Conservation (phyloP, 1,284 basidiomycete species). For the Rhodotorula glutinis region DNA sequence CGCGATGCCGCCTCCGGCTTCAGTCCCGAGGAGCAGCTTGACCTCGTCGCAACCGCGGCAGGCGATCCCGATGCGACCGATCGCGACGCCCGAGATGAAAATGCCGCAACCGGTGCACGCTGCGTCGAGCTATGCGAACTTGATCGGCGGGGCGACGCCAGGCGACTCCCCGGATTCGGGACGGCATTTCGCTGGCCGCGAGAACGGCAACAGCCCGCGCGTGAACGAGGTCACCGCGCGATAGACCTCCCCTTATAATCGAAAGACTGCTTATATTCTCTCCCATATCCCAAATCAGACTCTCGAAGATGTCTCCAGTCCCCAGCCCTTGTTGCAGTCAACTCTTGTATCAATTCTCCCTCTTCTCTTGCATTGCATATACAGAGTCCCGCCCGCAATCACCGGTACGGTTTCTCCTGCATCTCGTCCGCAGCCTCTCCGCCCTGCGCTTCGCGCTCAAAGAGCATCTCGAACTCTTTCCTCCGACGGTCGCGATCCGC, state of each 20-base stretch:
- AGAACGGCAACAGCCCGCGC: background rate
- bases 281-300: background rate
- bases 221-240: background rate
- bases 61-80: background rate
- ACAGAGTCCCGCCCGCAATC: too few species aligned
- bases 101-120: slow-evolving; percentile 27
- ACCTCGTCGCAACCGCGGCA: background rate
- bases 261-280: background rate
- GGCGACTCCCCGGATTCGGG: background rate
- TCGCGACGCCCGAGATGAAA: slow-evolving; percentile 19
- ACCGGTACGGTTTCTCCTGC: slow-evolving; percentile 6
- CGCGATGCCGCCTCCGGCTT: background rate
- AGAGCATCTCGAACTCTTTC: slow-evolving; percentile 28
- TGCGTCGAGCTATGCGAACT: background rate
- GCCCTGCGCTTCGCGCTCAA: slow-evolving; percentile 24
- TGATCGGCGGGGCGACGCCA: background rate
- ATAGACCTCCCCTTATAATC: background rate
- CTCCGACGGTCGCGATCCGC: slow-evolving; percentile 19
- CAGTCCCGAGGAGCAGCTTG: background rate
- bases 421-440: slow-evolving; percentile 19
- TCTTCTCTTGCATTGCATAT: too few species aligned
- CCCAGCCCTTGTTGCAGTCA: too few species aligned
- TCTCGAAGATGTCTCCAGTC: too few species aligned
- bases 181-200: background rate
- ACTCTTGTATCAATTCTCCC: too few species aligned